phyloP scores from a whole-genome alignment of 768 basidiomycete species.

The Amanita pallidorosea region DNA sequence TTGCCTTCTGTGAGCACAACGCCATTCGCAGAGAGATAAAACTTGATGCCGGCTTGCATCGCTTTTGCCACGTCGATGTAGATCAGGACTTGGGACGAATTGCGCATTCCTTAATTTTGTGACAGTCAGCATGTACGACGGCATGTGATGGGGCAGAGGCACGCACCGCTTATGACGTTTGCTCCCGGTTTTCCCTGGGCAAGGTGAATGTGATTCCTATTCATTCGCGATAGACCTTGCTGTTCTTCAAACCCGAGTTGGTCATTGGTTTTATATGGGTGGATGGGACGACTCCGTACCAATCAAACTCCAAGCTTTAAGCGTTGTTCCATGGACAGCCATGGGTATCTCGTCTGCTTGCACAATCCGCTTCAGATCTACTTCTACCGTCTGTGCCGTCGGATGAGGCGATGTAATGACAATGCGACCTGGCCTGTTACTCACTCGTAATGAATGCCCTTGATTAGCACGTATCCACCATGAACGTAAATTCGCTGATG shows the following conservation, averaged over 20 bases:
- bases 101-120: slow-evolving; percentile 60
- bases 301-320: slow-evolving; percentile 60
- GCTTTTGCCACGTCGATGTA: slow-evolving; percentile 71
- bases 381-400: slow-evolving; percentile 46
- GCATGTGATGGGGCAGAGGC: background rate
- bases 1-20: slow-evolving; percentile 78
- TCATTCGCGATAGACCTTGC: slow-evolving; percentile 76
- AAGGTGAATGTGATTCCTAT: slow-evolving; percentile 85
- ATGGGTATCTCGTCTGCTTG: slow-evolving; percentile 57
- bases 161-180: slow-evolving; percentile 67
- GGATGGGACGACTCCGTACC: slow-evolving; percentile 25
- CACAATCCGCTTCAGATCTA: slow-evolving; percentile 53
- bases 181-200: slow-evolving; percentile 62
- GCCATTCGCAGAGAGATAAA: slow-evolving; percentile 77
- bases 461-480: slow-evolving; percentile 92
- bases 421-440: slow-evolving; percentile 3
- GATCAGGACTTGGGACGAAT: slow-evolving; percentile 66
- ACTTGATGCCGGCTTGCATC: slow-evolving; percentile 54
- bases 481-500: slow-evolving; percentile 20
- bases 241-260: slow-evolving; percentile 28
- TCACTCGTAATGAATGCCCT: slow-evolving; percentile 76
- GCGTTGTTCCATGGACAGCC: slow-evolving; percentile 77
- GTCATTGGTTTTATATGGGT: background rate
- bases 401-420: background rate
- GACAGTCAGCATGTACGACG: background rate